Evolutionary conservation across 257 asterid genomes (phyloP).

Genomic region (Jasminum sambac): DNA sequence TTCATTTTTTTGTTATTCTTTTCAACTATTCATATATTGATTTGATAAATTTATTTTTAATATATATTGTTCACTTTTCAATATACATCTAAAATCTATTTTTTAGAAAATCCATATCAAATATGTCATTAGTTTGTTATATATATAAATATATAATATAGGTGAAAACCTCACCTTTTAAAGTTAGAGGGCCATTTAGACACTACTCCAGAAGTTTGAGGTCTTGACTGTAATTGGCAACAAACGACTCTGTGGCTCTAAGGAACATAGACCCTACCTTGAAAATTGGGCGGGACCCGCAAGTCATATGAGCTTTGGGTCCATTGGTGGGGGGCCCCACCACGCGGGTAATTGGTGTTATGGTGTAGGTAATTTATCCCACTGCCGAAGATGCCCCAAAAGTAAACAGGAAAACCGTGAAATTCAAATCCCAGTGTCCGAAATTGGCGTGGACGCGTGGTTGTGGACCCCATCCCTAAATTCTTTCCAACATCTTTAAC

Average conservation of each 20-base stretch:
- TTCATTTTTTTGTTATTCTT: too few relatives aligned
- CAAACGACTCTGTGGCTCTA: background rate
- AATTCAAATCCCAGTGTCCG: background rate
- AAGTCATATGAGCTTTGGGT: constrained; percentile 1
- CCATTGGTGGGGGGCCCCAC: background rate
- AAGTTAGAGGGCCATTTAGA: too few relatives aligned
- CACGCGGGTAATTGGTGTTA: background rate
- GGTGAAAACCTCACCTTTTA: too few relatives aligned
- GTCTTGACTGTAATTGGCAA: background rate
- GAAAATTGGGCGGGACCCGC: background rate
- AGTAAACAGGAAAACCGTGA: constrained; percentile 8
- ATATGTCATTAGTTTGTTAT: too few relatives aligned
- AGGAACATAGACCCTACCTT: background rate
- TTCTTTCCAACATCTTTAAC: background rate
- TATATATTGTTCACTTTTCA: too few relatives aligned
- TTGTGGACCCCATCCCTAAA: background rate
- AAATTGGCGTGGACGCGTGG: background rate
- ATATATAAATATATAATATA: too few relatives aligned
- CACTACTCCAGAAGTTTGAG: too few relatives aligned
- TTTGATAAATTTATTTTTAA: too few relatives aligned
- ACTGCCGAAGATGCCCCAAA: background rate
- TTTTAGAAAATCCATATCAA: too few relatives aligned
- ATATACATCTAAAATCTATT: too few relatives aligned
- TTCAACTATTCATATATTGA: too few relatives aligned
- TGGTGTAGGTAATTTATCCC: too few relatives aligned